Conservation (phyloP, 1,139 yeast genomes). For the Arxiozyma heterogenica region DNA sequence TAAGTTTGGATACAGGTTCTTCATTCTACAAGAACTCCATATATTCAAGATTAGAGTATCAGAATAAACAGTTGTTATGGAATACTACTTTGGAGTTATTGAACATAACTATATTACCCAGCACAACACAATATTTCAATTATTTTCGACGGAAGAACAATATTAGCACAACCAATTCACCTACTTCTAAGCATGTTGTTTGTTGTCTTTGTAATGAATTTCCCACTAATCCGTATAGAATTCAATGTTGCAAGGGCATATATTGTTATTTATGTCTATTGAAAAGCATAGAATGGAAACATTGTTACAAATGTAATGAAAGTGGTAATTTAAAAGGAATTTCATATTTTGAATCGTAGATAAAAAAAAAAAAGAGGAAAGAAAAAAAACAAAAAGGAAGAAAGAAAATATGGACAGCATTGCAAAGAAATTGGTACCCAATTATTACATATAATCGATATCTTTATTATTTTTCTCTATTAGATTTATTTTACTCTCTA, state of each 20-base stretch:
- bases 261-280: slow-evolving; percentile 22
- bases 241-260: slow-evolving; percentile 16
- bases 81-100: slow-evolving; percentile 25
- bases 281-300: slow-evolving; percentile 14
- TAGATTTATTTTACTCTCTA: too few relatives aligned
- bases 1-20: slow-evolving; percentile 5
- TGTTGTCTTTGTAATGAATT: slow-evolving; percentile 18
- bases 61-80: slow-evolving; percentile 27
- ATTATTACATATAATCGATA: too few relatives aligned
- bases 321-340: slow-evolving; percentile 2
- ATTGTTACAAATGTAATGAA: slow-evolving; percentile 12
- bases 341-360: slow-evolving; percentile 13
- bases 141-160: background rate
- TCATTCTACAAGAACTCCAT: slow-evolving; percentile 18
- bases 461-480: too few relatives aligned
- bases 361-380: background rate
- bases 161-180: background rate
- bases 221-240: slow-evolving; percentile 19
- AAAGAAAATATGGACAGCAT: too few relatives aligned
- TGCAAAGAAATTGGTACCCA: too few relatives aligned
- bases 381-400: background rate
- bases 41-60: slow-evolving; percentile 19
- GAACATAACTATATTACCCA: slow-evolving; percentile 15
- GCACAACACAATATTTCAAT: slow-evolving; percentile 8
- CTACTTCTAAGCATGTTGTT: background rate